Conservation (phyloP, 805 yeast genomes). For the Saturnispora bothae region DNA sequence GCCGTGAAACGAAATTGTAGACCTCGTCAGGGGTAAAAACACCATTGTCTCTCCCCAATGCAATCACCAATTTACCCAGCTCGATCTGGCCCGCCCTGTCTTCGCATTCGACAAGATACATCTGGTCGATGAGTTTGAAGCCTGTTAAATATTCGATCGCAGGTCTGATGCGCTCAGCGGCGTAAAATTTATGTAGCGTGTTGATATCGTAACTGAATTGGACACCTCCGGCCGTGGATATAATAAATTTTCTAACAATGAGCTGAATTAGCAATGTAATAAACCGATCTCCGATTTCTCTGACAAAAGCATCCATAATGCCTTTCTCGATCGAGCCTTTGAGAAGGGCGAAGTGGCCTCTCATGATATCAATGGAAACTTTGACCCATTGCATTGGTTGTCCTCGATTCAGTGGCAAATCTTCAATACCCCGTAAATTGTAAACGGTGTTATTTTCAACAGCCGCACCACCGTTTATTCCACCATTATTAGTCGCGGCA, state of each 20-base stretch:
- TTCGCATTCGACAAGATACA: slow-evolving; percentile 64
- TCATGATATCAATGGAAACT: slow-evolving; percentile 50
- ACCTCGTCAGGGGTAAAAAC: slow-evolving; percentile 87
- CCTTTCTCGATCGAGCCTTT: slow-evolving; percentile 79
- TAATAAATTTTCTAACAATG: slow-evolving; percentile 53
- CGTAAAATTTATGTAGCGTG: slow-evolving; percentile 62
- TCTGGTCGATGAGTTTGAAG: slow-evolving; percentile 73
- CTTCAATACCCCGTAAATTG: slow-evolving; percentile 9
- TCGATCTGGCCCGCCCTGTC: not conserved
- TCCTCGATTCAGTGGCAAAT: slow-evolving; percentile 18
- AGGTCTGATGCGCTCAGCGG: slow-evolving; percentile 49
- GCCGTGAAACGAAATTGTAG: slow-evolving; percentile 79
- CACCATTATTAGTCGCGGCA: not conserved
- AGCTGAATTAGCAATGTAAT: slow-evolving; percentile 68
- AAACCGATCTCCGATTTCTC: slow-evolving; percentile 84
- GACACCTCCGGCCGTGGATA: slow-evolving; percentile 76
- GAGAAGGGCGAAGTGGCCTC: slow-evolving; percentile 61
- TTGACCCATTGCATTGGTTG: slow-evolving; percentile 51
- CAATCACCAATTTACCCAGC: slow-evolving; percentile 18
- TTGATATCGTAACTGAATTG: slow-evolving; percentile 75
- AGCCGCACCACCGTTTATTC: not conserved
- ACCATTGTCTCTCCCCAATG: slow-evolving; percentile 81
- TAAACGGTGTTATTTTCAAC: slow-evolving; percentile 7
- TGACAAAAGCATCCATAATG: slow-evolving; percentile 85
- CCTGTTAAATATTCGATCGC: slow-evolving; percentile 70